Conservation (phyloP, 306 rosid species). For the Inga laurina region DNA sequence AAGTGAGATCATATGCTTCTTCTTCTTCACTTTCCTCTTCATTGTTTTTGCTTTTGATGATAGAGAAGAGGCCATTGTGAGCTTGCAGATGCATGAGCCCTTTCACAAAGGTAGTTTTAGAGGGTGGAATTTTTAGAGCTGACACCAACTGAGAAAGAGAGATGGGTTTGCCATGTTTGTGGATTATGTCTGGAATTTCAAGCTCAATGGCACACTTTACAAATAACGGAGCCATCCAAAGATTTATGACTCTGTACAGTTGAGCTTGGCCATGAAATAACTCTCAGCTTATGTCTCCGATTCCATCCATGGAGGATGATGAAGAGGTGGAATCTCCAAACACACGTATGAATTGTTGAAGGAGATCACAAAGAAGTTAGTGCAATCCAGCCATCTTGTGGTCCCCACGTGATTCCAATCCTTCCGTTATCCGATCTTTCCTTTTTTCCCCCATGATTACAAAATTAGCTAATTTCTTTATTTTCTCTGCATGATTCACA, state of each 20-base stretch:
- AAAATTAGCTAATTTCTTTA: too few relatives aligned
- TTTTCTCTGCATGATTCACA: too few relatives aligned
- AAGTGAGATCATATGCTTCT: background rate
- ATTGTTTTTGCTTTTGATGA: background rate
- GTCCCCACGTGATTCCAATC: too few relatives aligned
- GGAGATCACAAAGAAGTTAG: too few relatives aligned
- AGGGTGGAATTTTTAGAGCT: background rate
- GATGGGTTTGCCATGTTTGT: background rate
- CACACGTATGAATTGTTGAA: fast-evolving
- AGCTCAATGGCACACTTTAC: background rate
- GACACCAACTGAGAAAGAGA: background rate
- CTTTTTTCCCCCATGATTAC: too few relatives aligned
- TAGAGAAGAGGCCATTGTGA: background rate
- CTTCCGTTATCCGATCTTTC: too few relatives aligned
- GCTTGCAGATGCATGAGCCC: background rate
- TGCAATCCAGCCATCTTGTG: too few relatives aligned
- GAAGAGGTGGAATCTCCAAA: too few relatives aligned
- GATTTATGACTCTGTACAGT: too few relatives aligned
- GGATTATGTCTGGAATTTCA: background rate
- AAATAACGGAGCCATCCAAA: background rate
- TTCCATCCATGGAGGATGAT: too few relatives aligned
- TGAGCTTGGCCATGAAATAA: too few relatives aligned
- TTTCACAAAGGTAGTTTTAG: background rate
- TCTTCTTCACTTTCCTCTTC: background rate
- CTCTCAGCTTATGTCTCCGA: too few relatives aligned